phyloP scores from a whole-genome alignment of 1,284 basidiomycete genomes.

The Ganoderma sinense region DNA sequence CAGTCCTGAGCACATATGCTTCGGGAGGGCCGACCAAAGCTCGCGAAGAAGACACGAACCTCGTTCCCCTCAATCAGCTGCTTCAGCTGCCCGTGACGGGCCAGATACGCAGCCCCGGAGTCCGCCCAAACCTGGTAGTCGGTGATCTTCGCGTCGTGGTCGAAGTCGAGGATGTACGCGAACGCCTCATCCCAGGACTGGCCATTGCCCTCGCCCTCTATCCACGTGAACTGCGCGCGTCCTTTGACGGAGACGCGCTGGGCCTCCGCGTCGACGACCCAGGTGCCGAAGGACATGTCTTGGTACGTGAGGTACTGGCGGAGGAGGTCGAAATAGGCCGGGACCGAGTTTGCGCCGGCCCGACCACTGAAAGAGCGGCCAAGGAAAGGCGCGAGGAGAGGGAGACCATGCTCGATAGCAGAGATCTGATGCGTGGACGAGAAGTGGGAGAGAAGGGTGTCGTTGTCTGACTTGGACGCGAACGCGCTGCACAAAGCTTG shows the following conservation, averaged over 20 bases:
- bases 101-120: constrained; percentile 68
- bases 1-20: constrained; percentile 17
- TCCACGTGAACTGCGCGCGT: constrained; percentile 63
- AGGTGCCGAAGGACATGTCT: constrained; percentile 51
- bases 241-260: constrained; percentile 63
- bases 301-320: constrained; percentile 50
- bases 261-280: constrained; percentile 50
- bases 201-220: constrained; percentile 45
- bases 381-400: constrained; percentile 63
- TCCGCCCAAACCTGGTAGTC: constrained; percentile 75
- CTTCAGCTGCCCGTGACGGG: constrained; percentile 55
- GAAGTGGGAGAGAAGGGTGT: constrained; percentile 58
- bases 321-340: constrained; percentile 59
- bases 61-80: constrained; percentile 20
- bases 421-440: constrained; percentile 52
- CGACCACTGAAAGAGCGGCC: constrained; percentile 56
- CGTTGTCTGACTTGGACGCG: constrained; percentile 49
- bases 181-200: constrained; percentile 72
- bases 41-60: constrained; percentile 18
- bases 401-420: constrained; percentile 65
- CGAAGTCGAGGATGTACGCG: constrained; percentile 67
- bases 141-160: constrained; percentile 59
- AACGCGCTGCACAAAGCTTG: constrained; percentile 61
- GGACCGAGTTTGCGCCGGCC: constrained; percentile 45
- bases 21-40: background rate